Conservation (phyloP, 345 rosid species). For the Psidium friedrichsthalianum region DNA sequence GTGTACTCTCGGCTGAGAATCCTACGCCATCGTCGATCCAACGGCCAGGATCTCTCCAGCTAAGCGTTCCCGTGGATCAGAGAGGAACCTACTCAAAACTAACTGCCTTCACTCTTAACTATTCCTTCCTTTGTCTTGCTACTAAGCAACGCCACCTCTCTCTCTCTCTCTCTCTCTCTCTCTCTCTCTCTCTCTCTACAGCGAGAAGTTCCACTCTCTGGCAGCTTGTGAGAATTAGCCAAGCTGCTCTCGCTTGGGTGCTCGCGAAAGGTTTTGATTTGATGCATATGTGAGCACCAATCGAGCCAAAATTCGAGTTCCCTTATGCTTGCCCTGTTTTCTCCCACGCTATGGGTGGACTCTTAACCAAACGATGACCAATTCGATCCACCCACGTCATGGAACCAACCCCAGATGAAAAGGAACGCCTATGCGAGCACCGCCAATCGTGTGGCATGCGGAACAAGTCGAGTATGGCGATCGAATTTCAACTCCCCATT, state of each 20-base stretch:
- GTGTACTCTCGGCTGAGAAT: conserved; percentile 12
- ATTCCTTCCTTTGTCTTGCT: conserved; percentile 38
- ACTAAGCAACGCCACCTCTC: neutral
- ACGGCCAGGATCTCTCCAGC: conserved; percentile 16
- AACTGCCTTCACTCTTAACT: conserved; percentile 10
- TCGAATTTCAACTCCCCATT: neutral
- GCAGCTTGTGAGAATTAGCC: neutral
- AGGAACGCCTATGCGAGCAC: neutral
- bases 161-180: neutral
- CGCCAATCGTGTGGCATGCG: neutral
- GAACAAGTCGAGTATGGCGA: neutral
- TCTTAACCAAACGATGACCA: neutral
- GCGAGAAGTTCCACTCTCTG: conserved; percentile 11
- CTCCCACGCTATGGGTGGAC: neutral
- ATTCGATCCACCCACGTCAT: neutral
- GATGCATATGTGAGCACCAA: neutral
- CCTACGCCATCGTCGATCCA: conserved; percentile 13
- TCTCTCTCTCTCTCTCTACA: neutral
- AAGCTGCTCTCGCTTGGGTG: neutral
- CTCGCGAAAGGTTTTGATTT: neutral
- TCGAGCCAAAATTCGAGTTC: neutral
- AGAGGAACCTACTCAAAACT: neutral
- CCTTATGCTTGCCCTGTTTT: accelerated
- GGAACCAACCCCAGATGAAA: neutral
- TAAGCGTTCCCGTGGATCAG: neutral